Evolutionary conservation across 2,329 filamentous ascomycete genomes (phyloP), one percentile per base, ranked within the genome.

Genomic region (Penicillium sp.): DNA sequence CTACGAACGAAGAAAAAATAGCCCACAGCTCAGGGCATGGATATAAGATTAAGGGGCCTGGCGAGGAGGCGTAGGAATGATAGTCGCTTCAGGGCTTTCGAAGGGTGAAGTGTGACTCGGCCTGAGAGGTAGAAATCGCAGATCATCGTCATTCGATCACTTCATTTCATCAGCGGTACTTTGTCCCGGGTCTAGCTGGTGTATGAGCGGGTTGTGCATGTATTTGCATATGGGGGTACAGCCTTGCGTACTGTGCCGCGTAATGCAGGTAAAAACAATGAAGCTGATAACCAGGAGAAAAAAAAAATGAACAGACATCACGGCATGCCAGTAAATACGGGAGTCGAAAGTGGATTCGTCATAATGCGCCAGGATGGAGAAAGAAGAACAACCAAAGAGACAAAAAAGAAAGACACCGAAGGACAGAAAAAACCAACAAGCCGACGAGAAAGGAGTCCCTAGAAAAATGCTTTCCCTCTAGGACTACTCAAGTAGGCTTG

Each of bases 401-500:
- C 8, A 33, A 33, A 22, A 57, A 49, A 22, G 55, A 49, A 35
- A 33, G 16, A 54, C 4, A 37, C 35, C 35, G 60, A 52, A 43
- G 28, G 49, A 22, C 6, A 55, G 16, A 22, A 2, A 35, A 28
- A 42, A 26, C 10, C n/a, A 10, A 40, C 33, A 52, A 35, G 19
- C 28, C n/a, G 4, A 37, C 33, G n/a, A 22, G 37, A 22, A 51
- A n/a, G 19, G 3, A 7, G 8, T 5, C 14, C 49, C 49, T n/a
- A 25, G 49, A 22, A 7, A 22, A 22, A 22, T 22, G 7, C 14
- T 7, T 22, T 22, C 5, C 13, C 11, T 6, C 30, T 7, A 25
- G 49, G 49, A 19, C 33, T 35, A 33, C 40, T 10, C 43, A 52
- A 46, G 74, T 76, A 28, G 75, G 89, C 81, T 92, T 92, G 76